These are phyloP conservation scores for Begonia peltatifolia DNA, from an alignment of 306 rosid genomes.

Conservation along the genomic window DNA sequence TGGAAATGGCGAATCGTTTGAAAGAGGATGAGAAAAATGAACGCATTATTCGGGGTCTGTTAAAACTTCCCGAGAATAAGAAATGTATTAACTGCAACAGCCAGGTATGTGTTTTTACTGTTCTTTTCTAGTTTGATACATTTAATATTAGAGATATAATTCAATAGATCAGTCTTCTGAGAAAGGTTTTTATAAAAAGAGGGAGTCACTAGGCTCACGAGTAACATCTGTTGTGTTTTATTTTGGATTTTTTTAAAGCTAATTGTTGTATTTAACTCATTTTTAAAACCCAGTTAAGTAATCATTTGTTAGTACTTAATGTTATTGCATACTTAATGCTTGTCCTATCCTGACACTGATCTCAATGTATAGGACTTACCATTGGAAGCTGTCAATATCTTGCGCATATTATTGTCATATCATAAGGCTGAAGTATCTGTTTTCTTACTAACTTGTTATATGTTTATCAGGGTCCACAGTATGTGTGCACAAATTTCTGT, in stretches of 20 bases:
- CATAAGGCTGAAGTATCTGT: background rate
- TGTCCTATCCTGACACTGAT: too few species aligned
- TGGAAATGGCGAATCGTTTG: constrained; percentile 54
- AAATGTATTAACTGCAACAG: constrained; percentile 91
- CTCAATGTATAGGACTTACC: background rate
- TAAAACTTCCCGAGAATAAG: constrained; percentile 62
- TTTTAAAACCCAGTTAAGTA: too few species aligned
- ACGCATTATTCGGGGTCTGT: constrained; percentile 75
- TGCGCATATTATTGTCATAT: background rate
- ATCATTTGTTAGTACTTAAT: too few species aligned
- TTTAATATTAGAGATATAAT: too few species aligned
- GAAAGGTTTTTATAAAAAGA: too few species aligned
- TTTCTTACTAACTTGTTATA: constrained; percentile 10
- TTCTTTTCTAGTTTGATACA: background rate
- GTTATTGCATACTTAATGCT: too few species aligned
- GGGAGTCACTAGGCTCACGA: too few species aligned
- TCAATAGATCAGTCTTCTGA: too few species aligned
- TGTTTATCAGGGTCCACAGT: constrained; percentile 81
- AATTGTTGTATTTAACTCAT: too few species aligned
- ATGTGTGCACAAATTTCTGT: constrained; percentile 97
- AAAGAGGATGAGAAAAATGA: constrained; percentile 89
- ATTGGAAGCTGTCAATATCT: background rate
- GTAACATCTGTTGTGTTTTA: too few species aligned
- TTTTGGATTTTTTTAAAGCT: too few species aligned
- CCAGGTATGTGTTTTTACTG: constrained; percentile 34